Percentiles rank a stretch among this genome's conserved stretches.
phyloP scores from a whole-genome alignment of 768 basidiomycete genomes.

The Scleroderma bovista region DNA sequence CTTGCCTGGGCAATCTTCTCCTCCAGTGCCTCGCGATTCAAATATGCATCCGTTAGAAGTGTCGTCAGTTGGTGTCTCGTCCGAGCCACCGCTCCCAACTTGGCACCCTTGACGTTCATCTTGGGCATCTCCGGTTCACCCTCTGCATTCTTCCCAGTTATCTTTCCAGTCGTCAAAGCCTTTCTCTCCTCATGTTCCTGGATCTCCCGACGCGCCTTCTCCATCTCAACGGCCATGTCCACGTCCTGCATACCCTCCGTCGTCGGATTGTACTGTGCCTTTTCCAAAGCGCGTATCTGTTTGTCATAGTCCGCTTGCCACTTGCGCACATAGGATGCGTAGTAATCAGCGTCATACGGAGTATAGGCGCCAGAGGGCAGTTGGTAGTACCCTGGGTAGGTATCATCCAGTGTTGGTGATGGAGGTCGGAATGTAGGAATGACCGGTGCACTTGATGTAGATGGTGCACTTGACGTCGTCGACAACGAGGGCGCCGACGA shows the following conservation, averaged over 20 bases:
- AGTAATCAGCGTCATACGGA: constrained; percentile 66
- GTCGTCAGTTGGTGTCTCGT: constrained; percentile 77
- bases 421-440: constrained; percentile 67
- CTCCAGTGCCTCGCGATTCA: constrained; percentile 78
- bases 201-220: constrained; percentile 66
- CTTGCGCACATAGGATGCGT: constrained; percentile 58
- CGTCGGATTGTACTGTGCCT: constrained; percentile 51
- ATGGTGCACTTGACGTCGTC: constrained; percentile 36
- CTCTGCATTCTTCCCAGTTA: constrained; percentile 27
- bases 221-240: constrained; percentile 71
- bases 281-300: constrained; percentile 69
- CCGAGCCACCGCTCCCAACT: constrained; percentile 61
- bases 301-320: constrained; percentile 72
- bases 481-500: constrained; percentile 4
- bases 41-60: constrained; percentile 74
- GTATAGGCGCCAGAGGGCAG: constrained; percentile 78
- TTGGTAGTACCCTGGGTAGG: constrained; percentile 85
- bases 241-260: constrained; percentile 48
- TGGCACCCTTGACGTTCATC: constrained; percentile 83
- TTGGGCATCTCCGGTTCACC: constrained; percentile 54
- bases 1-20: constrained; percentile 80
- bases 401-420: constrained; percentile 66
- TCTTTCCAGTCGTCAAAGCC: constrained; percentile 60
- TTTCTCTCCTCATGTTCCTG: constrained; percentile 75
- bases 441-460: constrained; percentile 62